Base-by-base conservation (phyloP, 768 basidiomycete species). In the Sutorius australiensis region DNA sequence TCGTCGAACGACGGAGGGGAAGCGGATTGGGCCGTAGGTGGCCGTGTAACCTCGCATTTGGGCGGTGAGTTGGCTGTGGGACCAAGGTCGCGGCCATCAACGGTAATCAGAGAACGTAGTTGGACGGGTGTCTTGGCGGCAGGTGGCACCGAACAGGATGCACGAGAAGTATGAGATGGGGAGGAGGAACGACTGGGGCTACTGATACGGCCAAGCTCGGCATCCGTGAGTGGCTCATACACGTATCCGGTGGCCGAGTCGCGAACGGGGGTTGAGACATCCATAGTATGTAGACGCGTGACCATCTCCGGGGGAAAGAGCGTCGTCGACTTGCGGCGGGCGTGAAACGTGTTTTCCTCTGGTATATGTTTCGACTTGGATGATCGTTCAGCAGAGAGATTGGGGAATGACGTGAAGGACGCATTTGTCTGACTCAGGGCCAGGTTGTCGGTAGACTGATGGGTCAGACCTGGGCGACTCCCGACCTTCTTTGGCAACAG, bases 1-100 rank as follows among this genome's bases (percentile, higher is more conserved):
- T 80, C 80, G 12, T 72, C 64, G 50, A 78, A 73, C 37, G 60
- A 19, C 21, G 55, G 16, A 11, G 61, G 43, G 28, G 57, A 42
- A 16, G 34, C 17, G 14, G 53, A 48, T 32, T 60, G 57, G 31
- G 61, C 37, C 0, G 62, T 55, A 10, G 59, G 39, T 32, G 67
- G 54, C 31, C 65, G 60, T 31, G 51, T 16, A 16, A n/a, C 34
- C 34, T 57, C 59, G 21, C 27, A 53, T 41, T 53, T 47, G 8
- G 50, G 43, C 30, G 42, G 39, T 19, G 30, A 30, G 31, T 12
- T 37, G 46, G 27, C n/a, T 14, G 19, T 31, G 46, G 46, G 16
- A 28, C 46, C 34, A 28, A 47, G 30, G 28, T 48, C 50, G 17
- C 52, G 59, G 34, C 51, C 63, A 28, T 64, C 59, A 30, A 58